A percentile compares a stretch with the other conserved stretches of the same genome.
These are phyloP conservation scores for Podospora pseudoanserina DNA, from an alignment of 495 filamentous ascomycete genomes.

Conservation along the genomic window DNA sequence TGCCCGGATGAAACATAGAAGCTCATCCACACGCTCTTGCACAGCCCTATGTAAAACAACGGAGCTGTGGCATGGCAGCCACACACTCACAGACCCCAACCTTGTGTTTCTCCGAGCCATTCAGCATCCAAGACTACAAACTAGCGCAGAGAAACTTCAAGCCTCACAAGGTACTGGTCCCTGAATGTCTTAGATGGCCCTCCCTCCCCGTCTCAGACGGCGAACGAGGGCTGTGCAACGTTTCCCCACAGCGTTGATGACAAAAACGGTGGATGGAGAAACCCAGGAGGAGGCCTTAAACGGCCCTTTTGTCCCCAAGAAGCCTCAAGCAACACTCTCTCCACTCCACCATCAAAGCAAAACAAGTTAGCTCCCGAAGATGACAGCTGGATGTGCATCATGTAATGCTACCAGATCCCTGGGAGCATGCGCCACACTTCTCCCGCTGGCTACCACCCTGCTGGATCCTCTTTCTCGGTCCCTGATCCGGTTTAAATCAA, in stretches of 20 bases:
- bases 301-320: background rate
- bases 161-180: background rate
- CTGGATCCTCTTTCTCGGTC: background rate
- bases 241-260: background rate
- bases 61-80: background rate
- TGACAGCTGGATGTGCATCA: background rate
- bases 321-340: background rate
- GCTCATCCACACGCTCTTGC: background rate
- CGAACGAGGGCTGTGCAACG: background rate
- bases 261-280: background rate
- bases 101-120: background rate
- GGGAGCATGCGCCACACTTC: background rate
- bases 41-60: background rate
- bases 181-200: background rate
- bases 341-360: background rate
- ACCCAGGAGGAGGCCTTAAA: background rate
- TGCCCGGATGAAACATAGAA: background rate
- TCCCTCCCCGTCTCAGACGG: background rate
- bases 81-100: background rate
- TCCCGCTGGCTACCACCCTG: background rate
- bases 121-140: background rate
- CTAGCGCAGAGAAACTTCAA: background rate
- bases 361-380: background rate
- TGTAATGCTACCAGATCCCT: background rate
- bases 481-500: background rate